Conservation (phyloP, 1,284 basidiomycete genomes). For the Leccinum fuscescens region DNA sequence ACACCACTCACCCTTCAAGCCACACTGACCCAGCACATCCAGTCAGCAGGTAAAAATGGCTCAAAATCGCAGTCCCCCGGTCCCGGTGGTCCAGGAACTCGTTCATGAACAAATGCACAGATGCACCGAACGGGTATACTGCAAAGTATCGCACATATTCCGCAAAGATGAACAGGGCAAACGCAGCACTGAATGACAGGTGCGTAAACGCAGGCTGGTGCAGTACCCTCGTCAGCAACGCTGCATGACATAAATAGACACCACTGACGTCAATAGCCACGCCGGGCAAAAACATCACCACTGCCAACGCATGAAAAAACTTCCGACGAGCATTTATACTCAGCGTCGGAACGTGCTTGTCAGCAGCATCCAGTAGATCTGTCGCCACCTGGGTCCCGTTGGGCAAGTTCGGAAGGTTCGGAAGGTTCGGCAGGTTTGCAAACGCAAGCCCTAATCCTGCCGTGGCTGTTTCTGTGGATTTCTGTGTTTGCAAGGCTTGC, state of each 20-base stretch:
- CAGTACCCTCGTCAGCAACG: constrained; percentile 18
- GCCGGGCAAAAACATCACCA: constrained; percentile 94
- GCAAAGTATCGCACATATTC: constrained; percentile 99
- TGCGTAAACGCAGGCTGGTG: constrained; percentile 92
- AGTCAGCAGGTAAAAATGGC: constrained; percentile 95
- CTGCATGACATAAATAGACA: constrained; percentile 12
- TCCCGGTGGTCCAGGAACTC: constrained; percentile 98
- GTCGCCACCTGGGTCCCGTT: constrained; percentile 69
- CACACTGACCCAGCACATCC: constrained; percentile 93
- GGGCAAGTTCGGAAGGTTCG: constrained; percentile 49
- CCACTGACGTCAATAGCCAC: constrained; percentile 85
- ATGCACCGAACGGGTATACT: constrained; percentile 92
- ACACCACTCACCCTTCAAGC: constrained; percentile 81
- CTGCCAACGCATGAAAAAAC: constrained; percentile 95
- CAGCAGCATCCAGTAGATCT: constrained; percentile 82
- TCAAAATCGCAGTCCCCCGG: constrained; percentile 92
- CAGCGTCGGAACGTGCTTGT: constrained; percentile 86
- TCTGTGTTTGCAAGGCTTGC: constrained; percentile 24
- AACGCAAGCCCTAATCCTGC: constrained; percentile 46
- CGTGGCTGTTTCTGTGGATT: constrained; percentile 9
- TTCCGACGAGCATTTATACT: constrained; percentile 94
- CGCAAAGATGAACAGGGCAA: constrained; percentile 91
- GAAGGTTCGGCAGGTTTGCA: constrained; percentile 51
- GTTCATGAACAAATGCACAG: constrained; percentile 94
- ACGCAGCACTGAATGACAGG: constrained; percentile 89